A percentile compares a stretch with the other conserved stretches of the same genome.
Evolutionary conservation across 139 green algal species (phyloP).

Genomic region (Haematococcus sp.): DNA sequence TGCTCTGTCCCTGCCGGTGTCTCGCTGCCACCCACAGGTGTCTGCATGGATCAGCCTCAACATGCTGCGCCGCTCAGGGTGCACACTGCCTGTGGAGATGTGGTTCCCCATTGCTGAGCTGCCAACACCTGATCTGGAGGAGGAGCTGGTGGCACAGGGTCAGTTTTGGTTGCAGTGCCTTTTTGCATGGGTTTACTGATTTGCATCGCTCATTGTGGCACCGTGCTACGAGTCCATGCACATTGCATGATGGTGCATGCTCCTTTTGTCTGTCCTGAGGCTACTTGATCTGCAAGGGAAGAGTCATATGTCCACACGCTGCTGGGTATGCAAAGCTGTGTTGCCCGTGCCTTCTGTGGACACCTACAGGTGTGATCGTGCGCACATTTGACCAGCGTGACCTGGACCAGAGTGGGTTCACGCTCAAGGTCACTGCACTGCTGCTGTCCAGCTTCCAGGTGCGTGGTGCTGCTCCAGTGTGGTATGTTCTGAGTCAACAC

Average conservation of each 20-base stretch:
- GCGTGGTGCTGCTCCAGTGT: no score
- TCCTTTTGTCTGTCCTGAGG: no score
- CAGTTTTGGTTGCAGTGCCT: no score
- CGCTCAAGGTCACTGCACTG: constrained; percentile 46
- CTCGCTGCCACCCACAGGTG: not conserved
- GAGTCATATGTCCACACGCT: no score
- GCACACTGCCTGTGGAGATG: constrained; percentile 51
- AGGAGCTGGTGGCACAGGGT: constrained; percentile 23
- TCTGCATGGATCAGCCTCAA: constrained; percentile 44
- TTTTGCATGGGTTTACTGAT: no score
- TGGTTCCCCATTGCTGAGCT: constrained; percentile 38
- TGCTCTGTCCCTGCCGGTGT: not conserved
- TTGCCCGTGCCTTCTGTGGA: no score
- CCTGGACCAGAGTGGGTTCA: constrained; percentile 33
- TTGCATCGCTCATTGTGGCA: no score
- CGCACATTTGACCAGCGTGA: constrained; percentile 5
- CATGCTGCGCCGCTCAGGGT: constrained; percentile 45
- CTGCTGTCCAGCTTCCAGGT: constrained; percentile 46
- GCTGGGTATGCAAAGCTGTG: no score
- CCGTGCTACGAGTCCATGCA: no score
- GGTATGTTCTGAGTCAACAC: not conserved
- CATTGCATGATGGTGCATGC: no score
- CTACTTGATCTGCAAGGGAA: no score
- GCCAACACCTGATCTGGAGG: constrained; percentile 27
- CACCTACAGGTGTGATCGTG: constrained; percentile 8